Percentiles rank a stretch among this genome's conserved stretches.
These are phyloP conservation scores for Choiromyces venosus DNA, from an alignment of 495 filamentous ascomycete genomes.

Conservation along the genomic window DNA sequence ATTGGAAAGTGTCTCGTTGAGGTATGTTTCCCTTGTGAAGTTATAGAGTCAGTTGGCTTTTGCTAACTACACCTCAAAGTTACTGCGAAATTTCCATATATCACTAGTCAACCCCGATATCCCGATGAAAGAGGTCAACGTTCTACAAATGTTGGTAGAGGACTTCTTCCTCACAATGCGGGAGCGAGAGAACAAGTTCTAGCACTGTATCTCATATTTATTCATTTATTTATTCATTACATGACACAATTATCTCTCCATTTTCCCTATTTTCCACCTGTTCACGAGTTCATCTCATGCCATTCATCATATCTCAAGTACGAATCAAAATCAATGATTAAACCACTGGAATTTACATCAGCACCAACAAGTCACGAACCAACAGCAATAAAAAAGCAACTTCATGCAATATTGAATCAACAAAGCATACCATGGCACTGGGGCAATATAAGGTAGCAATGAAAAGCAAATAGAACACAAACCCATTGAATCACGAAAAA, in stretches of 20 bases:
- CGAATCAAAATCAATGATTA: background rate
- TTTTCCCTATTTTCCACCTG: too few relatives aligned
- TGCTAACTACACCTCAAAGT: constrained; percentile 1
- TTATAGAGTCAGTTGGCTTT: background rate
- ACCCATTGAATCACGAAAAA: background rate
- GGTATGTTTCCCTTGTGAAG: constrained; percentile 2
- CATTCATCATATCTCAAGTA: too few relatives aligned
- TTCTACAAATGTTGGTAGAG: background rate
- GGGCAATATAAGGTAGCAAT: background rate
- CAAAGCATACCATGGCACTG: background rate
- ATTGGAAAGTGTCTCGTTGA: constrained; percentile 6
- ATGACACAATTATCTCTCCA: too few relatives aligned
- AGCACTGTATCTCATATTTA: background rate
- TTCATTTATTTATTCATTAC: too few relatives aligned
- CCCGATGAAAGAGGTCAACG: constrained; percentile 1
- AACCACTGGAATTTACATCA: background rate
- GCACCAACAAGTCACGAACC: background rate
- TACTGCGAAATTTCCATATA: constrained; percentile 11
- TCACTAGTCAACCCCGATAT: constrained; percentile 4
- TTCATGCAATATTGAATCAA: background rate
- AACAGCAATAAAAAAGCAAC: background rate
- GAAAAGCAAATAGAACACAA: background rate
- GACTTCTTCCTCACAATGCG: constrained; percentile 3
- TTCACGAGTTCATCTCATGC: too few relatives aligned
- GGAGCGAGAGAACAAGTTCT: background rate